Evolutionary conservation across 768 basidiomycete genomes (phyloP), one percentile per base, ranked within the genome.

Genomic region (Pleurotus tuber-regium): DNA sequence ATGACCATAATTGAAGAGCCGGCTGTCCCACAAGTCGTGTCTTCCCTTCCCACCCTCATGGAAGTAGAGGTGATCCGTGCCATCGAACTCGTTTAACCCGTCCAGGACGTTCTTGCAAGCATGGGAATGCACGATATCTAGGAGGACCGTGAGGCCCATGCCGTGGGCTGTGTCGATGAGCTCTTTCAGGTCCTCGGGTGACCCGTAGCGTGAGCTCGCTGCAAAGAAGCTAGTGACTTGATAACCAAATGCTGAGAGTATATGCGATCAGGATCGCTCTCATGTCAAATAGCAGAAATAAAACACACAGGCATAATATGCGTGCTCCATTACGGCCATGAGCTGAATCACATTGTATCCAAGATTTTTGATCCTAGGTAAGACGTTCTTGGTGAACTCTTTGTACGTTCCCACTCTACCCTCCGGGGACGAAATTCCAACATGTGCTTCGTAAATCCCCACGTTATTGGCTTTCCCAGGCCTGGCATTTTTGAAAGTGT

Each of bases 241-340:
- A 69, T 99, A 99, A 11, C 97, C 97, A 64, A 99, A 99, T 1
- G 96, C 93, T 96, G 59, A 21, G 54, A 39, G n/a, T n/a, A n/a
- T n/a, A 52, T 52, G 42, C 35, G 19, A 40, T 25, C 14, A 10
- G 12, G 24, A 14, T 47, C 52, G 52, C 10, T 3, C 58, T 41
- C 10, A 33, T 35, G 6, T 18, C 43, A 53, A 24, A 38, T 8
- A 40, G 44, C 43, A 25, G n/a, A 43, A 11, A 38, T 19, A 46
- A 30, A 47, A 29, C 89, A 61, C 59, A 94, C 93, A 98, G 56
- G 94, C 94, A 69, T 98, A 98, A 67, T 98, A 98, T 2, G 95
- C 90, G 64, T 98, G 94, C 66, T 97, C 94, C 92, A 97, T 95
- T 54, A 97, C 77, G 12, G 92, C 97, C 97, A 99, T 99, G 59